Evolutionary conservation across 2,329 filamentous ascomycete genomes (phyloP).

Genomic region (Cladosporium austrohemisphaericum): DNA sequence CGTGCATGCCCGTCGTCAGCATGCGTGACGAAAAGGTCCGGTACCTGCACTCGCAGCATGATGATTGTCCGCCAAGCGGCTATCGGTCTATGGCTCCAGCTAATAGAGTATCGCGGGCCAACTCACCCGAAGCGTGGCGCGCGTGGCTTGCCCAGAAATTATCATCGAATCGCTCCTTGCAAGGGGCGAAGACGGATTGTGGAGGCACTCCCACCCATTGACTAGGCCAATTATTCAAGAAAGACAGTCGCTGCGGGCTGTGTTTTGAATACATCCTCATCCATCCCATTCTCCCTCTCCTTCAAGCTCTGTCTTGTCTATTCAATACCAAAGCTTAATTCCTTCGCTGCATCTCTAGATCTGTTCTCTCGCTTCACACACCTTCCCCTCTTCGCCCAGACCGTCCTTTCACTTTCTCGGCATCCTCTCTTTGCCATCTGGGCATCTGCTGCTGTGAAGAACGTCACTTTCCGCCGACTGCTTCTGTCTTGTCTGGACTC

Average conservation of each 20-base stretch:
- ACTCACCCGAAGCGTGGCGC: not conserved
- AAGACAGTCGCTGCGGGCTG: not conserved
- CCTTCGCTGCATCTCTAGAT: not conserved
- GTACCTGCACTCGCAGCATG: too few species aligned
- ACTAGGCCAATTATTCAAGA: not conserved
- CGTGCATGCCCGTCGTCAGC: too few species aligned
- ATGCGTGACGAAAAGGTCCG: too few species aligned
- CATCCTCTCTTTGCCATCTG: constrained; percentile 3
- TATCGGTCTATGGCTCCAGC: not conserved
- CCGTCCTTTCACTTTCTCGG: not conserved
- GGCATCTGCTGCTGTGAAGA: not conserved
- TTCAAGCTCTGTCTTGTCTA: too few species aligned
- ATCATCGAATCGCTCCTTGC: not conserved
- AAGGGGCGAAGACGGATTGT: not conserved
- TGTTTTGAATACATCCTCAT: not conserved
- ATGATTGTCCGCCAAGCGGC: not conserved
- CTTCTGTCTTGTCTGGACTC: not conserved
- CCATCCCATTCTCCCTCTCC: not conserved
- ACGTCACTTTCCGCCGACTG: not conserved
- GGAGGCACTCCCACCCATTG: constrained; percentile 1
- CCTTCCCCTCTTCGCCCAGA: not conserved
- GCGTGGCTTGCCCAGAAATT: constrained; percentile 8
- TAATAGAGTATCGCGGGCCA: not conserved
- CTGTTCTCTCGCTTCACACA: not conserved
- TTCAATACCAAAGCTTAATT: not conserved